A percentile compares a stretch with the other conserved stretches of the same genome.
Conservation (phyloP, 768 basidiomycete genomes). For the Mycena rosella region DNA sequence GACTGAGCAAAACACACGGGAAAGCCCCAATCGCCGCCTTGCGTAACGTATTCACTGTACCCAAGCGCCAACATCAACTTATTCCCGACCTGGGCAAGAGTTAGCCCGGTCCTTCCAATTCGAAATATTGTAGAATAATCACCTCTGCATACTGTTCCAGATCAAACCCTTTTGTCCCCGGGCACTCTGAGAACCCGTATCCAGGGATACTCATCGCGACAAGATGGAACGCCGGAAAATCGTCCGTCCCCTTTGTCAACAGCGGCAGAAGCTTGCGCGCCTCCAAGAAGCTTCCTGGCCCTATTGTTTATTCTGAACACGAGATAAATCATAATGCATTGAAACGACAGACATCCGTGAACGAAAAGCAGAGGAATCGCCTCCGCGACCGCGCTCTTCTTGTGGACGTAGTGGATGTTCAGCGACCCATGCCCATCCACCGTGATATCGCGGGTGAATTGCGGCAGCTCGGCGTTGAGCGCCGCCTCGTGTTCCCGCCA, state of each 20-base stretch:
- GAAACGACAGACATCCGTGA: conserved; percentile 28
- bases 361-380: conserved; percentile 19
- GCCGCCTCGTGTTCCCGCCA: conserved; percentile 1
- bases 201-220: conserved; percentile 72
- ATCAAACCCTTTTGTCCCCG: conserved; percentile 63
- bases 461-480: conserved; percentile 2
- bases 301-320: conserved; percentile 42
- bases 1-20: conserved; percentile 12
- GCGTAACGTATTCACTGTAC: conserved; percentile 62
- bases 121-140: conserved; percentile 1
- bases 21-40: conserved; percentile 64
- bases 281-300: conserved; percentile 73
- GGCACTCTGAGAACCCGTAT: conserved; percentile 71
- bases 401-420: conserved; percentile 5
- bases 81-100: conserved; percentile 51
- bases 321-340: background rate
- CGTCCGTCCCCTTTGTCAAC: conserved; percentile 55
- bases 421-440: background rate
- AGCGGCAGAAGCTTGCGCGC: conserved; percentile 68
- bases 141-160: conserved; percentile 67
- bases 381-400: background rate
- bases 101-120: background rate
- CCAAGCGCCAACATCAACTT: conserved; percentile 65
- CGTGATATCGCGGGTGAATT: conserved; percentile 7
- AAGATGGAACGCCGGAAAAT: conserved; percentile 71